phyloP scores from a whole-genome alignment of 345 rosid species.

The Laguncularia racemosa region DNA sequence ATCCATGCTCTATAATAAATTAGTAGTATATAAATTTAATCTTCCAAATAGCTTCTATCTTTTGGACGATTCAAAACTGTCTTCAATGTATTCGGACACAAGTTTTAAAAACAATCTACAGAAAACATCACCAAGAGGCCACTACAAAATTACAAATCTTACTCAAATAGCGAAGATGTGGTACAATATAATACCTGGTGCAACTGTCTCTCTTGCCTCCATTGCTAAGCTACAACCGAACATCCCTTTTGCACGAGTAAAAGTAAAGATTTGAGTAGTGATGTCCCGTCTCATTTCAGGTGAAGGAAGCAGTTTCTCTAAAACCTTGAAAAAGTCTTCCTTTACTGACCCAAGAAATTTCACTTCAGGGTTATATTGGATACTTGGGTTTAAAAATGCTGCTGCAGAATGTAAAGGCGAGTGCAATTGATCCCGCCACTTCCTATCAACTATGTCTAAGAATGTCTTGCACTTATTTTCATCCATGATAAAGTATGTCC shows the following conservation, averaged over 20 bases:
- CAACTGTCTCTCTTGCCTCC: conserved; percentile 73
- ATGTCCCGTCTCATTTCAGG: conserved; percentile 83
- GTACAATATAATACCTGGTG: conserved; percentile 38
- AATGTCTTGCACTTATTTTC: conserved; percentile 76
- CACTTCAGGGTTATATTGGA: conserved; percentile 76
- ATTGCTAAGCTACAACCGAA: conserved; percentile 73
- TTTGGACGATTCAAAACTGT: background rate
- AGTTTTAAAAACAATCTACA: background rate
- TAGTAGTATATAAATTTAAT: too few relatives aligned
- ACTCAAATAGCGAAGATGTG: conserved; percentile 1
- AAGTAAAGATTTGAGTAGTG: conserved; percentile 64
- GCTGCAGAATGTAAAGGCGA: conserved; percentile 85
- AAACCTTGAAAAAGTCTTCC: conserved; percentile 73
- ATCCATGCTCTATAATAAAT: too few relatives aligned
- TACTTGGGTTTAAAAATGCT: conserved; percentile 74
- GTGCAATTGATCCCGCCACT: conserved; percentile 77
- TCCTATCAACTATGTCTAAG: conserved; percentile 66
- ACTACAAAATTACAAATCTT: background rate
- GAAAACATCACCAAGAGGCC: background rate
- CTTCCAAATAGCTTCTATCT: too few relatives aligned
- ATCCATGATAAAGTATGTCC: conserved; percentile 86
- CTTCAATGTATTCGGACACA: background rate
- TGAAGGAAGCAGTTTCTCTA: conserved; percentile 81
- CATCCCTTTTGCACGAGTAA: conserved; percentile 72
- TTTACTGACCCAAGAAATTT: conserved; percentile 65